phyloP scores from a whole-genome alignment of 2,329 filamentous ascomycete species.

The Penicillium sp. region DNA sequence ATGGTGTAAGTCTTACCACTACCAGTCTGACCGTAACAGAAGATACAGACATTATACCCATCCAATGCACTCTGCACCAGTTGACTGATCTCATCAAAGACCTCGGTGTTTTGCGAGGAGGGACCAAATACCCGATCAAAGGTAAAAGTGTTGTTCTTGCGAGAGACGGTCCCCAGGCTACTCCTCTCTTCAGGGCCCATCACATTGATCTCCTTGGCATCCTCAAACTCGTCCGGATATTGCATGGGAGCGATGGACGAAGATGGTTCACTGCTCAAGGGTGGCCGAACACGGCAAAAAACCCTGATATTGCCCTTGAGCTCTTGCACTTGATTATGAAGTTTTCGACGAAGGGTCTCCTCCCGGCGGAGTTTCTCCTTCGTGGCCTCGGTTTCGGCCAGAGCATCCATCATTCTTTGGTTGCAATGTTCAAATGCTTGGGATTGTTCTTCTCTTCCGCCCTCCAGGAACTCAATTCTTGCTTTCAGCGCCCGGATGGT shows the following conservation, averaged over 20 bases:
- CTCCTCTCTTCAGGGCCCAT: slow-evolving; percentile 78
- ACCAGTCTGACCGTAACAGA: slow-evolving; percentile 96
- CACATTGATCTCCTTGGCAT: slow-evolving; percentile 79
- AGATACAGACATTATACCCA: slow-evolving; percentile 97
- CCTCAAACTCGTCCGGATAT: slow-evolving; percentile 73
- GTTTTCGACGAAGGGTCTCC: slow-evolving; percentile 79
- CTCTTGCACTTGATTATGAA: slow-evolving; percentile 97
- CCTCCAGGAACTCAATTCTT: slow-evolving; percentile 83
- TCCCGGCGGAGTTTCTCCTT: slow-evolving; percentile 82
- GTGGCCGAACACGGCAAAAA: slow-evolving; percentile 89
- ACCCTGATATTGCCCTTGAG: slow-evolving; percentile 97
- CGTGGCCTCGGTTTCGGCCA: slow-evolving; percentile 61
- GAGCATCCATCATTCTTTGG: slow-evolving; percentile 69
- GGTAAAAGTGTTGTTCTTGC: slow-evolving; percentile 76
- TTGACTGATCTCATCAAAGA: slow-evolving; percentile 95
- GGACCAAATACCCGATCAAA: slow-evolving; percentile 93
- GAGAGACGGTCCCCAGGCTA: slow-evolving; percentile 67
- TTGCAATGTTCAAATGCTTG: slow-evolving; percentile 79
- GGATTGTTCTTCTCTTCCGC: slow-evolving; percentile 81
- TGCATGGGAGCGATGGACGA: slow-evolving; percentile 66
- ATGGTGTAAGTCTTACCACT: slow-evolving; percentile 97
- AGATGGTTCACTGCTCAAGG: slow-evolving; percentile 51
- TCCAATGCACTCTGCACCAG: slow-evolving; percentile 93
- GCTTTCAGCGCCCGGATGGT: slow-evolving; percentile 70
- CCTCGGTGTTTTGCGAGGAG: slow-evolving; percentile 67